Evolutionary conservation across 345 rosid genomes (phyloP), one percentile per base, ranked within the genome.

Genomic region (Citrus unshiu): DNA sequence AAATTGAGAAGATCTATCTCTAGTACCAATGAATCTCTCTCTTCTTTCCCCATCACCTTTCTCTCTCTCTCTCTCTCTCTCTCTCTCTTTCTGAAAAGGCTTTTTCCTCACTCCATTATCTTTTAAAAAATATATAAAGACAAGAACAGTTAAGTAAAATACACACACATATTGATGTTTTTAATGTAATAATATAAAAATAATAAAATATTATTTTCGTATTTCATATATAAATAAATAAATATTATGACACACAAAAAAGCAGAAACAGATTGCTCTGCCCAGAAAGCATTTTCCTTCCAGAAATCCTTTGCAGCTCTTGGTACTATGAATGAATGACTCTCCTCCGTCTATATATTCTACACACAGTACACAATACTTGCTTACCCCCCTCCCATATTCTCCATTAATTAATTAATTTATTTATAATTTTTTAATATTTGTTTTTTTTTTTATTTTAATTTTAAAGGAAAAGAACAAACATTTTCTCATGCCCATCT

Each of bases 251-350:
- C 74, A 75, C 78, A n/a, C 54, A 62, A 74, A 76, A 76, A 78
- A 67, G 57, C 43, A 68, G 68, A 58, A 18, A 51, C 77, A 83
- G 80, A 75, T 75, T 70, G 67, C 74, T 66, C 77, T 84, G 89
- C 73, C 82, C 82, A 79, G 70, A 83, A 79, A 86, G 88, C 84
- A 81, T 79, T 84, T 81, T 83, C 73, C 85, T 79, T 83, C 73
- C 85, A 88, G 89, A 89, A 87, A 80, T 84, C 85, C 82, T 86
- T 86, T 86, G 89, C 85, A 80, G 61, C 77, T 71, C 19, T 51
- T 16, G 16, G 14, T 61, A 13, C 21, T 18, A 27, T 61, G 51
- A 43, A 61, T 61, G 49, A 43, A 61, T 61, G 51, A 43, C 16
- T 40, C 49, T 10, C 51, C 16, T 13, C 18, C 4, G 3, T 13